phyloP scores from a whole-genome alignment of 2,329 filamentous ascomycete species.

The Tolypocladium tropicale region DNA sequence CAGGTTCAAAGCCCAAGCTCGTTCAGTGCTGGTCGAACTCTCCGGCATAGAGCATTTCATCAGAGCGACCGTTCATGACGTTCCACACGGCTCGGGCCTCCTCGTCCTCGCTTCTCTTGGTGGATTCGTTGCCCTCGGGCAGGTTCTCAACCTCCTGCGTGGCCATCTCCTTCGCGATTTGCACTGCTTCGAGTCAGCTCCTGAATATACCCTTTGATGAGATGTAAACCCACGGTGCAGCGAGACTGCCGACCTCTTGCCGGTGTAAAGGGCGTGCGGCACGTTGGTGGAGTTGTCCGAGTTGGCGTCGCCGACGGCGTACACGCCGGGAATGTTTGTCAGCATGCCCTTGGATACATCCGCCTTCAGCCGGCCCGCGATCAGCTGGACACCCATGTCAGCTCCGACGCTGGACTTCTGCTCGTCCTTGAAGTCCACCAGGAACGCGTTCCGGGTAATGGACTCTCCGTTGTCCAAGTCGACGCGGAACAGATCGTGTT shows the following conservation, averaged over 20 bases:
- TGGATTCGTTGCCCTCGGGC: constrained; percentile 6
- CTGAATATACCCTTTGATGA: constrained; percentile 1
- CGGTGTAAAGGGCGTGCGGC: constrained; percentile 48
- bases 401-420: constrained; percentile 37
- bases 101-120: constrained; percentile 20
- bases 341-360: constrained; percentile 29
- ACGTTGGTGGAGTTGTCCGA: constrained; percentile 50
- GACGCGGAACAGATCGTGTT: constrained; percentile 46
- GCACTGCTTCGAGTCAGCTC: constrained; percentile 16
- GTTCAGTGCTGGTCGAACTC: constrained; percentile 21
- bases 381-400: constrained; percentile 35
- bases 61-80: constrained; percentile 29
- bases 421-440: constrained; percentile 35
- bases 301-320: constrained; percentile 50
- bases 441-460: constrained; percentile 39
- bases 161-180: constrained; percentile 30
- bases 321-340: constrained; percentile 44
- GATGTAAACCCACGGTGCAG: constrained; percentile 38
- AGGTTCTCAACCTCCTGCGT: constrained; percentile 20
- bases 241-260: constrained; percentile 47
- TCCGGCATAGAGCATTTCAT: constrained; percentile 35
- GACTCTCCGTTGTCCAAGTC: constrained; percentile 35
- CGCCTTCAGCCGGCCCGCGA: constrained; percentile 31
- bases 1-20: background rate
- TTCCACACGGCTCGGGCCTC: constrained; percentile 34